Conservation (phyloP, 306 rosid species). For the Quercus engelmannii region DNA sequence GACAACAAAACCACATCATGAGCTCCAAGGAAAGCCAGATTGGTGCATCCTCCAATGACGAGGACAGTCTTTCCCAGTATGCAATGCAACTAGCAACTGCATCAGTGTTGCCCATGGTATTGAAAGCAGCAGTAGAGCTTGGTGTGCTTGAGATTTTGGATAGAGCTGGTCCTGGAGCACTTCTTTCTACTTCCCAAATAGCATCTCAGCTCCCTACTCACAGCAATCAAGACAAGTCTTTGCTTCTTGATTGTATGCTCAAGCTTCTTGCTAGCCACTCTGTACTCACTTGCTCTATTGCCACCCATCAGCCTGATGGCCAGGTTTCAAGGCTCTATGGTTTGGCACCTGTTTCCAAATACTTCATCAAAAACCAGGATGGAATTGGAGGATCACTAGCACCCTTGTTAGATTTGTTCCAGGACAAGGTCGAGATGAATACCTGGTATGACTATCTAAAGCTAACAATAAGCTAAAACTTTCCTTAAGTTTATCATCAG, state of each 20-base stretch:
- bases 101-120: slow-evolving; percentile 10
- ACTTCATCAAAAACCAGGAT: slow-evolving; percentile 12
- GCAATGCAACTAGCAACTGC: slow-evolving; percentile 19
- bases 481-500: not conserved
- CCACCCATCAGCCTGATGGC: not conserved
- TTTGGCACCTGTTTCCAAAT: slow-evolving; percentile 14
- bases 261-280: slow-evolving; percentile 12
- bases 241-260: slow-evolving; percentile 21
- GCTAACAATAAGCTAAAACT: not conserved
- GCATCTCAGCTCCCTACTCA: slow-evolving; percentile 15
- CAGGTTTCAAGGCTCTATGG: slow-evolving; percentile 13
- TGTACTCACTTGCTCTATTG: slow-evolving; percentile 13
- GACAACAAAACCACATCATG: not conserved
- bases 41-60: slow-evolving; percentile 6
- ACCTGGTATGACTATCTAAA: slow-evolving; percentile 1
- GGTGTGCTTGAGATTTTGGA: slow-evolving; percentile 25
- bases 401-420: not conserved
- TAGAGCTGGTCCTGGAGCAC: slow-evolving; percentile 13
- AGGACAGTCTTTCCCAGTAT: slow-evolving; percentile 7
- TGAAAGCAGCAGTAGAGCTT: slow-evolving; percentile 30
- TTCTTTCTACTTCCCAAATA: slow-evolving; percentile 23
- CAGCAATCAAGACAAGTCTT: not conserved
- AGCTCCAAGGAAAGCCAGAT: not conserved
- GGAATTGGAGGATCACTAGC: slow-evolving; percentile 9
- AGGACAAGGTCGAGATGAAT: slow-evolving; percentile 13